Conservation (phyloP, 2,329 filamentous ascomycete genomes). For the Fusarium irregulare region DNA sequence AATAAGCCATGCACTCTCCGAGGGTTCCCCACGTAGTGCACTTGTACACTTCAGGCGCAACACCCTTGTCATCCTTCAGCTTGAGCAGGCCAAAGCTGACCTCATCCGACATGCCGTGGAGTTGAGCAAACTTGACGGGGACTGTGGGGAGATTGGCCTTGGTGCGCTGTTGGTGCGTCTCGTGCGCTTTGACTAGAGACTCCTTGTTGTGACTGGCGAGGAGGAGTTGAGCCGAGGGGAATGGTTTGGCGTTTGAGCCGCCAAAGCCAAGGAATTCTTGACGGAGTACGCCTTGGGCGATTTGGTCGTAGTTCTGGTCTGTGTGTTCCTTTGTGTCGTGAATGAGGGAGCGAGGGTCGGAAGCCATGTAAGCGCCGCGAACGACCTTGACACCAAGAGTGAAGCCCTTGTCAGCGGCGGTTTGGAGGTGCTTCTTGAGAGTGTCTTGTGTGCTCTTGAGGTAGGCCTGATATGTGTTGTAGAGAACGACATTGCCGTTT, state of each 20-base stretch:
- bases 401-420: conserved; percentile 59
- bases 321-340: conserved; percentile 65
- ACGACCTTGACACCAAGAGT: conserved; percentile 68
- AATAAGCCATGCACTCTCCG: conserved; percentile 54
- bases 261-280: conserved; percentile 56
- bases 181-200: conserved; percentile 55
- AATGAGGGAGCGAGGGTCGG: conserved; percentile 62
- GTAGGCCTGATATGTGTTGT: conserved; percentile 68
- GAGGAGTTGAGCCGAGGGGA: conserved; percentile 61
- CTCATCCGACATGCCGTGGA: conserved; percentile 69
- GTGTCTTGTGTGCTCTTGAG: conserved; percentile 59
- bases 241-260: conserved; percentile 51
- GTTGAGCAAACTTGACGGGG: conserved; percentile 61
- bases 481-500: conserved; percentile 51
- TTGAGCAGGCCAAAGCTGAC: conserved; percentile 63
- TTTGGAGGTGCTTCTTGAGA: conserved; percentile 58
- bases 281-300: conserved; percentile 59
- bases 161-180: conserved; percentile 57
- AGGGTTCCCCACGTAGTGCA: conserved; percentile 56
- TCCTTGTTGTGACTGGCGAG: conserved; percentile 65
- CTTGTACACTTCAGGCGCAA: conserved; percentile 52
- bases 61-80: conserved; percentile 42
- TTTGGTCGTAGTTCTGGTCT: conserved; percentile 62
- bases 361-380: conserved; percentile 65
- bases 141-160: conserved; percentile 50